Evolutionary conservation across 2,329 filamentous ascomycete species (phyloP).

Genomic region (Aspergillus chevalieri): DNA sequence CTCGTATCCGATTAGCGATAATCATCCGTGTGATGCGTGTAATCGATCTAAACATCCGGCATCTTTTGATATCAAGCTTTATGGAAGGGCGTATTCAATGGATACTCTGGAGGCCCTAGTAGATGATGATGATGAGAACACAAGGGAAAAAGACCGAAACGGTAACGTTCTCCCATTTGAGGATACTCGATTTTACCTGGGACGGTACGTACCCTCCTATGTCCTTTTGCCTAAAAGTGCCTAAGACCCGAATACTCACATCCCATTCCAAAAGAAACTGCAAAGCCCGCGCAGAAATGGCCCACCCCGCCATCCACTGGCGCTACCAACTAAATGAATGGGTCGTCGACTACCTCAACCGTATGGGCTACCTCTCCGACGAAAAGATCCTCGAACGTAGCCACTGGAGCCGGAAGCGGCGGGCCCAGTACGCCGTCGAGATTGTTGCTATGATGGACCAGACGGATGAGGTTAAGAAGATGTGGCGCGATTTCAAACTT

Average conservation of each 20-base stretch:
- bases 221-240: neutral
- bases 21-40: constrained; percentile 61
- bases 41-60: constrained; percentile 64
- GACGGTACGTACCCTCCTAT: constrained; percentile 33
- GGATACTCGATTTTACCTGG: constrained; percentile 47
- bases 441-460: constrained; percentile 61
- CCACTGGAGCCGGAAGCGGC: constrained; percentile 54
- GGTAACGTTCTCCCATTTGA: constrained; percentile 42
- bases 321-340: constrained; percentile 66
- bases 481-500: constrained; percentile 62
- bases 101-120: constrained; percentile 60
- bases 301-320: constrained; percentile 71
- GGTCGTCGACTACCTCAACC: constrained; percentile 58
- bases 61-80: constrained; percentile 57
- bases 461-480: constrained; percentile 51
- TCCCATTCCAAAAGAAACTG: constrained; percentile 40
- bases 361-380: constrained; percentile 52
- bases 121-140: constrained; percentile 28
- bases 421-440: constrained; percentile 54
- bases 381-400: constrained; percentile 57
- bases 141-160: constrained; percentile 36
- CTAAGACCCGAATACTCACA: neutral
- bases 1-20: constrained; percentile 37
- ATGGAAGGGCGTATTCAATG: constrained; percentile 60
- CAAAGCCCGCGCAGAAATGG: constrained; percentile 60